Conservation (phyloP, 305 asterid species). For the Withania somnifera region DNA sequence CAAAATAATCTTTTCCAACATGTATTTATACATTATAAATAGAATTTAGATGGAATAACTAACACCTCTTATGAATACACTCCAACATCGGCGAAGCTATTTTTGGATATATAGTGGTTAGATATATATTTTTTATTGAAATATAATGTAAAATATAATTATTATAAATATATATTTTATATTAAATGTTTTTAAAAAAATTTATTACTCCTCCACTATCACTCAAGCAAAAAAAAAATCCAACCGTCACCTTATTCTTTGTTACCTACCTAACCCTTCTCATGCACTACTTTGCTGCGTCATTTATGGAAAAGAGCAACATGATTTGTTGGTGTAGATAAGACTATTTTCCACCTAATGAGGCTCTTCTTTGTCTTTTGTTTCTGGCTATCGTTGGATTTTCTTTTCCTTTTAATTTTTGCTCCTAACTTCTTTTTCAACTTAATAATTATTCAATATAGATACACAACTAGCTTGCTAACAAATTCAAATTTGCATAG, state of each 20-base stretch:
- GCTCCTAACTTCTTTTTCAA: not conserved
- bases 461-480: not conserved
- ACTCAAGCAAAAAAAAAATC: no score
- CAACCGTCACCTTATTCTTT: not conserved
- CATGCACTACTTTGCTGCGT: not conserved
- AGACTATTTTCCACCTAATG: not conserved
- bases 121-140: no score
- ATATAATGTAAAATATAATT: no score
- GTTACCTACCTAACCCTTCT: not conserved
- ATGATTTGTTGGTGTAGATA: not conserved
- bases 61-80: not conserved
- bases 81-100: no score
- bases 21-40: not conserved
- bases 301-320: not conserved
- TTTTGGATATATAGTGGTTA: no score
- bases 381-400: not conserved
- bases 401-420: not conserved
- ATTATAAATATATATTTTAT: no score
- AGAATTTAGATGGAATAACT: not conserved
- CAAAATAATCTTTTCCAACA: no score
- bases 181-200: no score
- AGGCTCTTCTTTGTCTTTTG: not conserved
- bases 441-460: not conserved
- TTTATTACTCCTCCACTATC: no score
- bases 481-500: not conserved